These are phyloP conservation scores for Cryphonectria japonica DNA, from an alignment of 2,329 filamentous ascomycete species.

Conservation along the genomic window DNA sequence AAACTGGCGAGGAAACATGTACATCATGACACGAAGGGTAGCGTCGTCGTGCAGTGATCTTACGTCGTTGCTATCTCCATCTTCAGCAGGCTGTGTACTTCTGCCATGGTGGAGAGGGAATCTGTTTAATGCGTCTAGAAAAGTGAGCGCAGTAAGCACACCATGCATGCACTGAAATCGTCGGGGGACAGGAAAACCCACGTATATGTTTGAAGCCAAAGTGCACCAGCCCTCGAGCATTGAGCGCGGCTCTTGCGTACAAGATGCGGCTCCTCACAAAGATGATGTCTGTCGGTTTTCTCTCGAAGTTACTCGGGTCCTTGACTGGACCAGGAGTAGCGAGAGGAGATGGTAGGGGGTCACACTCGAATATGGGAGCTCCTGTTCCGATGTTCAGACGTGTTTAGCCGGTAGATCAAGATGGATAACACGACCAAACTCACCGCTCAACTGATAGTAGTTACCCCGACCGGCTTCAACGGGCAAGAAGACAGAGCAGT, in stretches of 20 bases:
- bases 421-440: constrained; percentile 30
- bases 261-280: constrained; percentile 85
- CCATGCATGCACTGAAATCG: neutral
- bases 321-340: constrained; percentile 14
- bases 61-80: constrained; percentile 25
- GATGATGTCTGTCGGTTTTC: constrained; percentile 61
- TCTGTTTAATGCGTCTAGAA: constrained; percentile 78
- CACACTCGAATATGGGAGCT: constrained; percentile 24
- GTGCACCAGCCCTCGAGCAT: constrained; percentile 66
- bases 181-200: constrained; percentile 50
- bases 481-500: constrained; percentile 75
- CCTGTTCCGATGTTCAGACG: constrained; percentile 14
- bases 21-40: constrained; percentile 78
- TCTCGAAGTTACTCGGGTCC: constrained; percentile 26
- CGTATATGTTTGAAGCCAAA: constrained; percentile 82
- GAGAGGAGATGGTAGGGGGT: constrained; percentile 9
- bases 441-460: constrained; percentile 80
- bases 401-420: constrained; percentile 26
- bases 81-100: constrained; percentile 10
- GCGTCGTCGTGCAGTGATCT: constrained; percentile 47
- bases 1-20: constrained; percentile 92
- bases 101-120: constrained; percentile 47
- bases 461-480: constrained; percentile 65
- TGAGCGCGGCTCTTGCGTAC: constrained; percentile 77
- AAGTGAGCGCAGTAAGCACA: constrained; percentile 19